Percentiles rank a stretch among this genome's conserved stretches.
Conservation (phyloP, 2,329 filamentous ascomycete species). For the Boeremia exigua region DNA sequence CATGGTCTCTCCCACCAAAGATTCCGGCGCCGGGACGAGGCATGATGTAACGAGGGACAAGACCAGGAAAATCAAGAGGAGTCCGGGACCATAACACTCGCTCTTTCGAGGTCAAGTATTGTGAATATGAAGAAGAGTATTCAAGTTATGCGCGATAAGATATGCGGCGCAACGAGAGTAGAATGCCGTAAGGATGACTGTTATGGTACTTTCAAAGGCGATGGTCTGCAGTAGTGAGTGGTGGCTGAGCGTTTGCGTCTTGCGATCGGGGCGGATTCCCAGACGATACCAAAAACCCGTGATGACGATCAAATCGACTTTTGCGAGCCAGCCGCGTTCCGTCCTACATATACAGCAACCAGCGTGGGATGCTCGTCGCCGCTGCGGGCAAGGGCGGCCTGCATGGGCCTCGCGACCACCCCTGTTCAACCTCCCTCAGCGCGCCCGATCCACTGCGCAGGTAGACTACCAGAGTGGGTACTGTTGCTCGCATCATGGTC, state of each 20-base stretch:
- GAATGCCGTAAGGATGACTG: conserved; percentile 2
- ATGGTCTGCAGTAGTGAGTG: conserved; percentile 3
- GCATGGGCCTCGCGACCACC: conserved; percentile 5
- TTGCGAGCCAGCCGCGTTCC: conserved; percentile 12
- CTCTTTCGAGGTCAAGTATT: background rate
- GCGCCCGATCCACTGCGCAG: conserved; percentile 12
- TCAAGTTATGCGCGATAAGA: background rate
- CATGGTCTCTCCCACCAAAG: conserved; percentile 42
- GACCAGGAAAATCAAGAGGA: conserved; percentile 11
- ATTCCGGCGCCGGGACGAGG: conserved; percentile 42
- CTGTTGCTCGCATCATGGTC: conserved; percentile 13
- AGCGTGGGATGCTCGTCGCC: conserved; percentile 18
- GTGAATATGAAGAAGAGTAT: background rate
- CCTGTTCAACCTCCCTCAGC: conserved; percentile 6
- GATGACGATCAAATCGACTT: conserved; percentile 7
- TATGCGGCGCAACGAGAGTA: background rate
- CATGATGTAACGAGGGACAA: conserved; percentile 32
- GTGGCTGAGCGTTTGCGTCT: conserved; percentile 17
- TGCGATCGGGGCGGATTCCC: conserved; percentile 3
- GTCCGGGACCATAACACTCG: conserved; percentile 7
- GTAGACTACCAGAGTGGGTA: conserved; percentile 17
- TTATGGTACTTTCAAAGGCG: background rate
- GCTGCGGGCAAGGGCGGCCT: conserved; percentile 32
- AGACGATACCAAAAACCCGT: conserved; percentile 7
- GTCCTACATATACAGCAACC: conserved; percentile 16